Base-by-base conservation (phyloP, 2,329 filamentous ascomycete genomes). In the Triangularia setosa region DNA sequence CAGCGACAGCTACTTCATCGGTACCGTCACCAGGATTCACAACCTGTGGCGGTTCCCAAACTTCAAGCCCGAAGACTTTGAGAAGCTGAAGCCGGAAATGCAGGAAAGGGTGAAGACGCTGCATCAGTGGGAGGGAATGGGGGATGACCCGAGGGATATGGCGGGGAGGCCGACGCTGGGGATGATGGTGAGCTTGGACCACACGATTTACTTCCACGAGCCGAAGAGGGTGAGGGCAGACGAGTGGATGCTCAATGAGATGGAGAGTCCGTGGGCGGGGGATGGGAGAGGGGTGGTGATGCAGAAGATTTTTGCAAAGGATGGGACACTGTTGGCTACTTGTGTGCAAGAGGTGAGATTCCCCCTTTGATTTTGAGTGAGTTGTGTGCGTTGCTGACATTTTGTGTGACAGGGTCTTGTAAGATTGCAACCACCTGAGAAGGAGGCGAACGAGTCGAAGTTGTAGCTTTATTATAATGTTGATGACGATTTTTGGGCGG, bases 1-100 rank as follows among this genome's bases (percentile, higher is more conserved):
- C 80, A 92, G 89, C 25, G 94, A 98, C 78, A 90, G 86, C 73
- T 95, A 91, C 79, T 98, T 99, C 78, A 93, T 98, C 75, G 93
- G 91, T 44, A 97, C 93, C 1, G 87, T 97, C 7, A 83, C 89
- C 27, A 87, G 92, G 21, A 88, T 93, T 62, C 93, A 97, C 76
- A 84, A 87, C 63, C 83, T 97, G 35, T 93, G 90, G 84, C 84
- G 91, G 14, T 92, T 91, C 74, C 86, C 84, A 11, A 18, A 48
- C n/a, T 72, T 75, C 61, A 52, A 62, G 35, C 79, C 87, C n/a
- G 80, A 83, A n/a, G 73, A 76, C 14, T 75, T 85, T 65, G 74
- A 84, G 14, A 76, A 77, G 57, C 65, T 91, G 62, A 65, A 68
- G 5, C 60, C 59, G 18, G 78, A 78, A 27, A 62, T 79, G 62